Evolutionary conservation across 768 basidiomycete species (phyloP).

Genomic region (Pleurotus tuoliensis): DNA sequence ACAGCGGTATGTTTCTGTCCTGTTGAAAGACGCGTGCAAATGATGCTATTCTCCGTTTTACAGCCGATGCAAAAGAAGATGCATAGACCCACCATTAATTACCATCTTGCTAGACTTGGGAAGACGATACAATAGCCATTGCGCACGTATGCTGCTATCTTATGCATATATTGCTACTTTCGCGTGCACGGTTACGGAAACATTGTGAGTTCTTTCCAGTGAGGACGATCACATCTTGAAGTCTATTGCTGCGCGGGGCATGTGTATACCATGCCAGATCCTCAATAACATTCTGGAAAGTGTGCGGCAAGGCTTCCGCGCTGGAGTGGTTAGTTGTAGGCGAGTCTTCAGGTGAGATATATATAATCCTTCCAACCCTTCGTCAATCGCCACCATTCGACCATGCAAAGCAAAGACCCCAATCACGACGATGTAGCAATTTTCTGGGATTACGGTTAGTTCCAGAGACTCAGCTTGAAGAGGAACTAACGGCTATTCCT

Average conservation of each 20-base stretch:
- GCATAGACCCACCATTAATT: conserved; percentile 81
- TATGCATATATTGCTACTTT: too few relatives aligned
- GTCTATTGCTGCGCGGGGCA: neutral
- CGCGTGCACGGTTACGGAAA: too few relatives aligned
- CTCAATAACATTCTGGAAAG: neutral
- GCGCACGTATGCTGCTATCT: neutral
- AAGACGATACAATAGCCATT: conserved; percentile 58
- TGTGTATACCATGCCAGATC: conserved; percentile 4
- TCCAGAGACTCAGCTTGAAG: conserved; percentile 20
- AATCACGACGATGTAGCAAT: conserved; percentile 25
- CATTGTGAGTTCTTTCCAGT: too few relatives aligned
- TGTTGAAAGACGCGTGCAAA: conserved; percentile 4
- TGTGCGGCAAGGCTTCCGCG: too few relatives aligned
- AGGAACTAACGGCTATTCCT: conserved; percentile 16
- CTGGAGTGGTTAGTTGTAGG: too few relatives aligned
- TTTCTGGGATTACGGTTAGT: conserved; percentile 41
- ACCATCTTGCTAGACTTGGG: conserved; percentile 78
- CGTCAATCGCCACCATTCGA: conserved; percentile 9
- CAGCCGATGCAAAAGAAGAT: conserved; percentile 68
- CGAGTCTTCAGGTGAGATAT: too few relatives aligned
- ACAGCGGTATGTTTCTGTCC: conserved; percentile 57
- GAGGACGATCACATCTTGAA: too few relatives aligned
- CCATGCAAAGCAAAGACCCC: neutral
- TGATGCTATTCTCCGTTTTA: conserved; percentile 1
- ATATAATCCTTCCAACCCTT: conserved; percentile 10